Evolutionary conservation across 83 land plant genomes (phyloP), one percentile per base, ranked within the genome.

Genomic region (Picea engelmannii): DNA sequence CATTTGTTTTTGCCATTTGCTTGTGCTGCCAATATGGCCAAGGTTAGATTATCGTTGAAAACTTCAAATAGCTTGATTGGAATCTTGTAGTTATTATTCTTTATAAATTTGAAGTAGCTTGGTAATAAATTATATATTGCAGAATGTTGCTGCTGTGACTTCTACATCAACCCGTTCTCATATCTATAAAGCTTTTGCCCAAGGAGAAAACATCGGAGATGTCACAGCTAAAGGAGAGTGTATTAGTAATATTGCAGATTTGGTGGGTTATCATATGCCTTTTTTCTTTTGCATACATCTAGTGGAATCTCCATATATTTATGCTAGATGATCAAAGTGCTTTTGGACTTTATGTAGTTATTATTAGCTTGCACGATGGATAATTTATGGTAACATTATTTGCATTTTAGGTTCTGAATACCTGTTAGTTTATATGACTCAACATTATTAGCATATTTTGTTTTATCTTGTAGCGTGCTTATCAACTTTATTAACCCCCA

Each of bases 221-320:
- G 94, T 98, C 49, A 98, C 99, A 58, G 99, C 99, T 40, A 98
- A 94, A 82, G 99, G 99, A 84, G 99, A 98, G 78, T 98, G 99
- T 85, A 93, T 98, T 81, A 93, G 97, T 27, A 98, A 98, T 82
- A 88, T 98, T 87, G 99, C 99, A 63, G 99, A 98, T 84, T 83
- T 98, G 99, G 99, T 97, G 91, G 76, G 71, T 62, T 85, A 21
- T 74, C 77, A 47, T 47, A 1, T 3, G 21, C 42, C 75, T 38
- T 47, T 73, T n/a, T 42, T 20, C 1, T 74, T 44, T 70, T 42
- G 58, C 47, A 23, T 55, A 74, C 42, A 74, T 21, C 58, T 47
- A 47, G 25, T 47, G 42, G 16, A 74, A 47, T 71, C 2, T 17
- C 11, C 59, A n/a, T n/a, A 47, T 21, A 13, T 74, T 74, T 55